These are phyloP conservation scores for Ajuga chamaepitys DNA, from an alignment of 257 asterid genomes.

Conservation along the genomic window DNA sequence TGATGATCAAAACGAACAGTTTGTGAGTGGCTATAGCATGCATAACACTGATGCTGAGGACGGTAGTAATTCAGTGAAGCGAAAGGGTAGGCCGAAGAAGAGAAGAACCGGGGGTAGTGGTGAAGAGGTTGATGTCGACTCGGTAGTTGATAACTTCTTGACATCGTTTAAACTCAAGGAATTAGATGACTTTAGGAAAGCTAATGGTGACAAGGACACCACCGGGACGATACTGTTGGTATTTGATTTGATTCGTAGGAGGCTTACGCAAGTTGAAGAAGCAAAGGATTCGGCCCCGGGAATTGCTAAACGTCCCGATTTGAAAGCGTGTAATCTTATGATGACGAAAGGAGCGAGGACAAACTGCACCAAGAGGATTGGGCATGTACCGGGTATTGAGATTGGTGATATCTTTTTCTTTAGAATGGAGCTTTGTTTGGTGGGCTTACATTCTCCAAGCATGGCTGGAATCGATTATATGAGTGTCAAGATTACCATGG, in stretches of 20 bases:
- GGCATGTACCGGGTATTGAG: constrained; percentile 75
- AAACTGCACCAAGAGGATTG: constrained; percentile 55
- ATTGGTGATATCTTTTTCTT: constrained; percentile 86
- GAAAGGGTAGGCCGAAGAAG: constrained; percentile 33
- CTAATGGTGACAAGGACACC: constrained; percentile 56
- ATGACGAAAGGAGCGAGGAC: constrained; percentile 71
- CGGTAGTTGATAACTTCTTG: constrained; percentile 34
- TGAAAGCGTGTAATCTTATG: constrained; percentile 53
- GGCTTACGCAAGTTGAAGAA: constrained; percentile 65
- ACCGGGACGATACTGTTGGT: constrained; percentile 44
- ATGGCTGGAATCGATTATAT: constrained; percentile 98
- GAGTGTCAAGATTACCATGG: constrained; percentile 51
- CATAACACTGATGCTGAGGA: constrained; percentile 37
- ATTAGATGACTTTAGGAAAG: constrained; percentile 45
- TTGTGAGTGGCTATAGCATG: constrained; percentile 23
- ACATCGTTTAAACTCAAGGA: constrained; percentile 44
- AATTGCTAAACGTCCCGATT: constrained; percentile 62
- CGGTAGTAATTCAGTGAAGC: constrained; percentile 34
- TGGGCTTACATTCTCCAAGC: constrained; percentile 87
- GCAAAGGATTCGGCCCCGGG: constrained; percentile 40
- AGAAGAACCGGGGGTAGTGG: not conserved
- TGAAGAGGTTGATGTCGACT: constrained; percentile 40
- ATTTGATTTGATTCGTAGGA: constrained; percentile 63
- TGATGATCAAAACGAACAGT: constrained; percentile 45
- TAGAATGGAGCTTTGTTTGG: constrained; percentile 83